Evolutionary conservation across 2,329 filamentous ascomycete genomes (phyloP).

Genomic region (Penicillium psychrosexuale): DNA sequence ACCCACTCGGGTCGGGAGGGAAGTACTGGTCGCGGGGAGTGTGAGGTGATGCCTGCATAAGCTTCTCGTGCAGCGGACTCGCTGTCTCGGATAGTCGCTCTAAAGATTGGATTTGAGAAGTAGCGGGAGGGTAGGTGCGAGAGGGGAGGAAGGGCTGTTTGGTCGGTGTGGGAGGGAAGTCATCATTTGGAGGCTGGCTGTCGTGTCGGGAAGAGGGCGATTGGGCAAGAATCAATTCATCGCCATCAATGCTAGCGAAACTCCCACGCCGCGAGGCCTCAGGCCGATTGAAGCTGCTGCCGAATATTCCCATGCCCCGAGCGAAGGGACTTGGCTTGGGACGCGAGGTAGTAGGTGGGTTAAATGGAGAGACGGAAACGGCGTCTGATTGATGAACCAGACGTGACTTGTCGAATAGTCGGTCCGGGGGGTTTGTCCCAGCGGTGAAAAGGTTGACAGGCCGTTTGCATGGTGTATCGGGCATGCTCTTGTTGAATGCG

Average conservation of each 20-base stretch:
- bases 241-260: conserved; percentile 75
- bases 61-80: conserved; percentile 55
- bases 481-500: conserved; percentile 65
- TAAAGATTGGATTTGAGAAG: conserved; percentile 34
- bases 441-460: conserved; percentile 67
- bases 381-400: conserved; percentile 71
- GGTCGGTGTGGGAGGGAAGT: conserved; percentile 90
- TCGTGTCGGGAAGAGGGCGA: conserved; percentile 56
- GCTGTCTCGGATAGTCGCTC: conserved; percentile 35
- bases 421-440: conserved; percentile 56
- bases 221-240: conserved; percentile 62
- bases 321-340: conserved; percentile 67
- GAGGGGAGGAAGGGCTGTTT: conserved; percentile 54
- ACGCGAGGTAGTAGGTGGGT: conserved; percentile 57
- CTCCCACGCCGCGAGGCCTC: conserved; percentile 60
- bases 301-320: conserved; percentile 61
- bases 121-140: conserved; percentile 34
- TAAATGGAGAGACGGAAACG: conserved; percentile 78
- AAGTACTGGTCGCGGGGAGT: conserved; percentile 74
- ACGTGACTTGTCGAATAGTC: conserved; percentile 59
- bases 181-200: conserved; percentile 61
- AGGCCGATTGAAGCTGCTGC: conserved; percentile 51
- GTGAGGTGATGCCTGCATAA: conserved; percentile 60
- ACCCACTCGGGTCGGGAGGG: conserved; percentile 74
- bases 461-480: conserved; percentile 95